Evolutionary conservation across 2,329 filamentous ascomycete species (phyloP).

Genomic region (Cytospora piceae): DNA sequence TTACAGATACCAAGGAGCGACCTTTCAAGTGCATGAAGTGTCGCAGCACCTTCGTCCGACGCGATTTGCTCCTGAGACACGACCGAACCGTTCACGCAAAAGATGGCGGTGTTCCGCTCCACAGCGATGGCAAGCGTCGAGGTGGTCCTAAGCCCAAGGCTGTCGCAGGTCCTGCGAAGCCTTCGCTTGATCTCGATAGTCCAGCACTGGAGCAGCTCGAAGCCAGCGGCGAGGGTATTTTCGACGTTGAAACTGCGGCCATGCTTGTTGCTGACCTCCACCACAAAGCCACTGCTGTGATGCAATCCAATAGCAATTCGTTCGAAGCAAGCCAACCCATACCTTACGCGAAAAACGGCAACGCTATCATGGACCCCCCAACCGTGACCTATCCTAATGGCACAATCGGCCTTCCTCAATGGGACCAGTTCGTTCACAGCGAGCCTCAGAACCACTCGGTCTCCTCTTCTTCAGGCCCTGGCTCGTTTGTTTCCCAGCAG

Average conservation of each 20-base stretch:
- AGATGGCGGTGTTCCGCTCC: slow-evolving; percentile 90
- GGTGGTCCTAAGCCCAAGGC: slow-evolving; percentile 70
- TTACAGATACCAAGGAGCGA: slow-evolving; percentile 91
- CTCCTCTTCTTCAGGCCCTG: slow-evolving; percentile 67
- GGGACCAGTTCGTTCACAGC: slow-evolving; percentile 83
- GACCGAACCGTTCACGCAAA: slow-evolving; percentile 98
- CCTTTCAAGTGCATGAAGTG: slow-evolving; percentile 99
- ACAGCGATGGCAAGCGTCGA: slow-evolving; percentile 91
- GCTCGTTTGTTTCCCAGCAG: slow-evolving; percentile 69
- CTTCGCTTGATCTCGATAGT: slow-evolving; percentile 79
- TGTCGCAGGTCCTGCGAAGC: slow-evolving; percentile 70
- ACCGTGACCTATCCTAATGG: slow-evolving; percentile 76
- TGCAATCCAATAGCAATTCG: slow-evolving; percentile 59
- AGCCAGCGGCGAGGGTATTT: slow-evolving; percentile 84
- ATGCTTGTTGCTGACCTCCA: slow-evolving; percentile 99
- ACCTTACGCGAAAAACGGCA: slow-evolving; percentile 72
- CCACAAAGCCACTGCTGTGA: slow-evolving; percentile 83
- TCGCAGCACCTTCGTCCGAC: slow-evolving; percentile 95
- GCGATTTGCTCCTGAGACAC: slow-evolving; percentile 93
- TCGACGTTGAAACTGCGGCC: slow-evolving; percentile 95
- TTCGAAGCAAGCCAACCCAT: slow-evolving; percentile 64
- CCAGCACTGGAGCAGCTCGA: slow-evolving; percentile 91
- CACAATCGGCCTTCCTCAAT: slow-evolving; percentile 81
- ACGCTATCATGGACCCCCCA: slow-evolving; percentile 72
- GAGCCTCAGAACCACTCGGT: slow-evolving; percentile 79